Base-by-base conservation (phyloP, 2,329 filamentous ascomycete genomes). In the Exserohilum rostratum region DNA sequence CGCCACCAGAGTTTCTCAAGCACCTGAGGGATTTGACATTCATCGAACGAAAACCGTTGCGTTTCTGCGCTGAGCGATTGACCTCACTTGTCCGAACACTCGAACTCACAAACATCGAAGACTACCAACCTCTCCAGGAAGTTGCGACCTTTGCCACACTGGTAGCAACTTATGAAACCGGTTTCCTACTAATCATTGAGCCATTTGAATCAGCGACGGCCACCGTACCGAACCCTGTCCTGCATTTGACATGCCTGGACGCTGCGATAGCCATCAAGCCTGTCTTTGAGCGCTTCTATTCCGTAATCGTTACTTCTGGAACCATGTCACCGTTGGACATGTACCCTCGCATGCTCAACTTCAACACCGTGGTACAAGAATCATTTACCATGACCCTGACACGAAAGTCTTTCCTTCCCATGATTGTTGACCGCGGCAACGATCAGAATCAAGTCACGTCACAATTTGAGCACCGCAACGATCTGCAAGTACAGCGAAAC, bases 291-390 rank as follows among this genome's bases (percentile, higher is more conserved):
- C 88, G 95, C 46, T 99, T 99, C 75, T 93, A 91, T 75, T 98
- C 95, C 1, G 95, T 99, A 61, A 96, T 99, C 70, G 98, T 99
- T 72, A 99, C 95, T 0, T 98, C 95, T 0, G 95, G 95, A 60
- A 99, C 95, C 1, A 91, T 99, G 57, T 98, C 95, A 1, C 95
- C 95, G 0, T 79, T 99, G 3, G 96, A 99, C 73, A 99, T 99
- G 90, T 99, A 99, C 69, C 96, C 95, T 0, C 97, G 96, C 71
- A 99, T 99, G 93, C 87, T 99, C 22, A 90, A 91, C 48, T 99
- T 99, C 77, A 83, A 84, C 9, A 91, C 93, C 1, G 92, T 98
- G 0, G 89, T 98, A 3, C 93, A 98, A 72, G 93, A 99, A 75
- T 99, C 96, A 0, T 99, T 99, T 78, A 87, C 87, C 60, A 99